phyloP scores from a whole-genome alignment of 73 alveolate species.

The Stentor roeselii region DNA sequence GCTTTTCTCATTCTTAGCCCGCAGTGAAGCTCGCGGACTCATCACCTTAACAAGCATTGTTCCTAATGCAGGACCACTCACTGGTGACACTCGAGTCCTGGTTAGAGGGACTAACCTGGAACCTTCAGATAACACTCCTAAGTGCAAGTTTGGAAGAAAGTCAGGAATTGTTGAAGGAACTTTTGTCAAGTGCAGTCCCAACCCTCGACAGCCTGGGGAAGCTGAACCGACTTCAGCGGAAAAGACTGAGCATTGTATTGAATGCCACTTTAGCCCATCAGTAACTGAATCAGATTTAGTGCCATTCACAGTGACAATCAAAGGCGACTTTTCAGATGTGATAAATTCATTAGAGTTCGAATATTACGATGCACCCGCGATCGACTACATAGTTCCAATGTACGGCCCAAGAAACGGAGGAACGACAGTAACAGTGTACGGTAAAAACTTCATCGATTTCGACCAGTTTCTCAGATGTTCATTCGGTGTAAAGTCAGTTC shows the following conservation, averaged over 20 bases:
- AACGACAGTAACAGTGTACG: constrained; percentile 85
- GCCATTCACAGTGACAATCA: constrained; percentile 77
- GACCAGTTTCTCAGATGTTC: constrained; percentile 86
- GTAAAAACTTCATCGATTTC: constrained; percentile 81
- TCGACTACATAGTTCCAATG: constrained; percentile 76
- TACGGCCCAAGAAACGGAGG: constrained; percentile 93
- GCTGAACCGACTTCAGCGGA: constrained; percentile 62
- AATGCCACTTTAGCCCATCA: constrained; percentile 78
- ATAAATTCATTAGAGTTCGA: constrained; percentile 70
- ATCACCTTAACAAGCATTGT: constrained; percentile 8
- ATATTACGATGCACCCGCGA: constrained; percentile 62
- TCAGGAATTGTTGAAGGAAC: constrained; percentile 77
- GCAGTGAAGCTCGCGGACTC: neutral
- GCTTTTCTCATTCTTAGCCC: neutral
- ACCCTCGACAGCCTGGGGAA: constrained; percentile 71
- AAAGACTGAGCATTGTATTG: constrained; percentile 85
- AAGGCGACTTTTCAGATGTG: constrained; percentile 89
- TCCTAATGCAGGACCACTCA: constrained; percentile 83
- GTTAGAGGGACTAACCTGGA: constrained; percentile 75
- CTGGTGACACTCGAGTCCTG: constrained; percentile 89
- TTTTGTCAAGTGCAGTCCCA: constrained; percentile 80
- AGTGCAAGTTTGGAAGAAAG: constrained; percentile 84
- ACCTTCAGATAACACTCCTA: constrained; percentile 59
- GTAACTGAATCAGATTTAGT: constrained; percentile 60
- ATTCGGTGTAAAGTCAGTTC: constrained; percentile 86